A percentile compares a stretch with the other conserved stretches of the same genome.
Conservation (phyloP, 768 basidiomycete genomes). For the Termitomyces sp. region DNA sequence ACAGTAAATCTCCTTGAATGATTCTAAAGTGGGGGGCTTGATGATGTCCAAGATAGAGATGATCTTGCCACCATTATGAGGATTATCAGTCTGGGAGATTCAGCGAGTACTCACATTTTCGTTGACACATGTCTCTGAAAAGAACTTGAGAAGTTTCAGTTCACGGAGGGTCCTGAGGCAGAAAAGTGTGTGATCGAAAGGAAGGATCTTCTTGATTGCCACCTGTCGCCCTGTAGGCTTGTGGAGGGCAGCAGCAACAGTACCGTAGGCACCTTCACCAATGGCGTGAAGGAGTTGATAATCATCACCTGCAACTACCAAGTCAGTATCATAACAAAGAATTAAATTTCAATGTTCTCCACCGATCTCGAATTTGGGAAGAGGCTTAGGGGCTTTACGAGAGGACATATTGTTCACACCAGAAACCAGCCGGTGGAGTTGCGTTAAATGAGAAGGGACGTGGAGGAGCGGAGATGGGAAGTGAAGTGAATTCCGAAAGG, state of each 20-base stretch:
- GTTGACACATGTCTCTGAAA: constrained; percentile 75
- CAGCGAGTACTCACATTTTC: constrained; percentile 58
- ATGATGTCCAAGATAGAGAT: constrained; percentile 91
- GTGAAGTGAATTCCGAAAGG: constrained; percentile 25
- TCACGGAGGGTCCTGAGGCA: constrained; percentile 87
- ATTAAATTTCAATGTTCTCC: constrained; percentile 9
- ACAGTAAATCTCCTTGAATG: constrained; percentile 90
- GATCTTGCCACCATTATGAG: constrained; percentile 47
- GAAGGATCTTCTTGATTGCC: constrained; percentile 94
- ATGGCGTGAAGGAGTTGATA: constrained; percentile 73
- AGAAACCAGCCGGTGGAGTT: constrained; percentile 47
- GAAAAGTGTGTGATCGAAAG: constrained; percentile 93
- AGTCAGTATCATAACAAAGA: neutral
- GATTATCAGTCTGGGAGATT: constrained; percentile 1
- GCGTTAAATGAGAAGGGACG: constrained; percentile 20
- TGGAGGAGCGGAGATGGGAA: constrained; percentile 22
- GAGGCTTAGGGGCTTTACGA: constrained; percentile 57
- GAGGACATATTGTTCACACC: constrained; percentile 49
- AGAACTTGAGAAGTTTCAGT: constrained; percentile 86
- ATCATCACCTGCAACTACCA: constrained; percentile 49
- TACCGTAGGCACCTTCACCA: constrained; percentile 88
- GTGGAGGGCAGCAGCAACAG: constrained; percentile 86
- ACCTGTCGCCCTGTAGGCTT: constrained; percentile 79
- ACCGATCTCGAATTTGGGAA: constrained; percentile 77
- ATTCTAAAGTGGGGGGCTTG: constrained; percentile 69